These are phyloP conservation scores for Dalbergia cultrata DNA, from an alignment of 306 rosid species.

Conservation along the genomic window DNA sequence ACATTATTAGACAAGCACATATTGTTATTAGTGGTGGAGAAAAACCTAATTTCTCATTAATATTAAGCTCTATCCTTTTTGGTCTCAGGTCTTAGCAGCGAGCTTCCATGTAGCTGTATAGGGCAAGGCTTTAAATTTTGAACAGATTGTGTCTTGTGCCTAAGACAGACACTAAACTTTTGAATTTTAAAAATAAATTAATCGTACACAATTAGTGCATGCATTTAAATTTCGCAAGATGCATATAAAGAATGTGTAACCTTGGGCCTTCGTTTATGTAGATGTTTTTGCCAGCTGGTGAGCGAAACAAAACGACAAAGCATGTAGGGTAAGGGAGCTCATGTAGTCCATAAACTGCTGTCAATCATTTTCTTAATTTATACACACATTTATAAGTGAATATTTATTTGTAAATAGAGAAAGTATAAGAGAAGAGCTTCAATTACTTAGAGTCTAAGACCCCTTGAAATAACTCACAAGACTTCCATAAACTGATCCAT, in stretches of 20 bases:
- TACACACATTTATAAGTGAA: no score
- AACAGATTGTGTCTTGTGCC: not conserved
- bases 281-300: slow-evolving; percentile 40
- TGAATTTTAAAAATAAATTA: slow-evolving; percentile 29
- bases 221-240: slow-evolving; percentile 15
- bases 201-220: not conserved
- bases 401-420: no score
- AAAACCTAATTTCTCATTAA: not conserved
- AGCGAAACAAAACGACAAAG: slow-evolving; percentile 33
- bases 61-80: not conserved
- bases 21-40: no score
- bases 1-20: no score
- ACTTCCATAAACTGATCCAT: slow-evolving; percentile 9
- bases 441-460: slow-evolving; percentile 19
- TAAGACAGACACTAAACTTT: not conserved
- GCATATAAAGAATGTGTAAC: slow-evolving; percentile 21
- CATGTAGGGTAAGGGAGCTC: slow-evolving; percentile 13
- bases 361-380: no score
- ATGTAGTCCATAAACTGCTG: not conserved
- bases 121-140: not conserved
- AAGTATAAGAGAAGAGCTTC: not conserved
- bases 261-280: slow-evolving; percentile 2
- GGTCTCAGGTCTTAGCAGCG: not conserved
- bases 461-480: slow-evolving; percentile 43
- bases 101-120: not conserved